A percentile compares a stretch with the other conserved stretches of the same genome.
Conservation (phyloP, 73 alveolate species). For the Stentor roeselii region DNA sequence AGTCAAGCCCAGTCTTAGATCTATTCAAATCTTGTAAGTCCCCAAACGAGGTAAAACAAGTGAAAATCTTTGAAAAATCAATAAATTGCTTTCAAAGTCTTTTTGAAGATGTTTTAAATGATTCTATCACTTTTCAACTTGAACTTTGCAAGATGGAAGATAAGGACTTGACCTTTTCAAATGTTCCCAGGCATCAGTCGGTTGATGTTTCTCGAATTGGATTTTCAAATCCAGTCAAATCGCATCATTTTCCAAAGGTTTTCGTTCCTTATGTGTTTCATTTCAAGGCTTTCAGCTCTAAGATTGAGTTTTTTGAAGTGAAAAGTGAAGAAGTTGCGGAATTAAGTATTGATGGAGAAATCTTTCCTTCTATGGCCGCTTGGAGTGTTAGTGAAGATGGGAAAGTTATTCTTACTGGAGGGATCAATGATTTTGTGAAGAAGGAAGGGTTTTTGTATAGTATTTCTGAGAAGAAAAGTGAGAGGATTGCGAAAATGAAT, state of each 20-base stretch:
- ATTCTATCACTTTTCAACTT: too few relatives aligned
- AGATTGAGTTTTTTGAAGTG: not conserved
- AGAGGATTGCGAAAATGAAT: not conserved
- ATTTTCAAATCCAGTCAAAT: not conserved
- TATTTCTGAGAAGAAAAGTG: not conserved
- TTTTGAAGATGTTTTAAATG: not conserved
- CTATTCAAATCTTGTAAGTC: not conserved
- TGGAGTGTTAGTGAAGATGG: constrained; percentile 12
- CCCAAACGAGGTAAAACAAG: not conserved
- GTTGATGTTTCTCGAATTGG: too few relatives aligned
- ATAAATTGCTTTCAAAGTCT: too few relatives aligned
- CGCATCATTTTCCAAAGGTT: not conserved
- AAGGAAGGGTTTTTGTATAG: not conserved
- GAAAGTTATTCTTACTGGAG: constrained; percentile 6
- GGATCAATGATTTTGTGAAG: not conserved
- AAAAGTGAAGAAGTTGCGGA: not conserved
- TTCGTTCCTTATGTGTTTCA: not conserved
- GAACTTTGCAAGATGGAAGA: not conserved
- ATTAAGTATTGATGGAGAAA: not conserved
- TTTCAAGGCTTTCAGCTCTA: not conserved
- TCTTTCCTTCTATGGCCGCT: not conserved
- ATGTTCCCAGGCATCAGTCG: not conserved
- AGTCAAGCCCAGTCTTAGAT: too few relatives aligned
- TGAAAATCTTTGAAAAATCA: too few relatives aligned
- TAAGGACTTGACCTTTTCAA: not conserved